Evolutionary conservation across 2,329 filamentous ascomycete species (phyloP), one percentile per base, ranked within the genome.

Genomic region (Ophiostoma novo-ulmi): DNA sequence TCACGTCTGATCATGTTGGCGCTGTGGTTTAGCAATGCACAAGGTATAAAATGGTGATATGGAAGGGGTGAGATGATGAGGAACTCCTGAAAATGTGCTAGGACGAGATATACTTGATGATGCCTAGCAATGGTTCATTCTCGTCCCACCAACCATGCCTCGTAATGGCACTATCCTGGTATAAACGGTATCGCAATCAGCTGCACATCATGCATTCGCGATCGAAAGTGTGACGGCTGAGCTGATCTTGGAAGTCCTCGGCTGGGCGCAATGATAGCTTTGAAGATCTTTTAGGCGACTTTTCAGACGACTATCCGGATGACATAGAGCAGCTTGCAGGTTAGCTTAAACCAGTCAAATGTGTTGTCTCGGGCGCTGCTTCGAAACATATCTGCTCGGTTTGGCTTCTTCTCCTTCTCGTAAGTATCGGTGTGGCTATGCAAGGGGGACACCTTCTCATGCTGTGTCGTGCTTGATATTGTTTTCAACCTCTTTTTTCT

Each of bases 291-390:
- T 39, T 39, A 2, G 38, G 38, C 11, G 38, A 20, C 17, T 17
- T n/a, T 48, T 48, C 14, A 5, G 44, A 48, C 20, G 38, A 39
- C 17, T 17, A n/a, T 48, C 44, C 14, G 26, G 22, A 58, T 10
- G 52, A 5, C 58, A 17, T 35, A 17, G 26, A 35, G 58, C 26
- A 61, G 22, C 26, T 35, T 63, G 58, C 35, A 20, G 58, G 58
- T 63, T 63, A 63, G 58, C 58, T 35, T 63, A 20, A 63, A 35
- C 58, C 26, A 63, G 58, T 35, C 26, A 63, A 63, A 63, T 63
- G 26, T 17, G 11, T 35, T 63, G 58, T 63, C 26, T 63, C 26
- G 58, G 13, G 22, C 26, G 26, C 11, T 17, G 58, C 14, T 35
- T 63, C 58, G 13, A 35, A 17, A 63, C 58, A 17, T 63, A 63